A percentile compares a stretch with the other conserved stretches of the same genome.
phyloP scores from a whole-genome alignment of 2,329 filamentous ascomycete species.

The Elsinoe fawcettii region DNA sequence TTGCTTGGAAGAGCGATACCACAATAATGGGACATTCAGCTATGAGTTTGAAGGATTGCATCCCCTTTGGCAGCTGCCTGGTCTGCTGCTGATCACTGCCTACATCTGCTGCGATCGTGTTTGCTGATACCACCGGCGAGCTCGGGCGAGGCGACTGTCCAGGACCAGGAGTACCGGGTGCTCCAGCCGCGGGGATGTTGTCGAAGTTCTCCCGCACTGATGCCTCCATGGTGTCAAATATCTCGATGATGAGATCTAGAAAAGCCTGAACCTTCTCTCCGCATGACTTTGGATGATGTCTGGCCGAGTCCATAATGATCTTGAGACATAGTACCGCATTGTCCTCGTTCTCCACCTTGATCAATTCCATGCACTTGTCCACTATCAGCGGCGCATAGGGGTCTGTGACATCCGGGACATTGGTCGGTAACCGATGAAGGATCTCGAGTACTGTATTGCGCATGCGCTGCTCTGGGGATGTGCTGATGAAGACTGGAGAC shows the following conservation, averaged over 20 bases:
- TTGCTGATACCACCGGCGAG: conserved; percentile 75
- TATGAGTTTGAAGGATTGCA: conserved; percentile 98
- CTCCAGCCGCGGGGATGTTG: conserved; percentile 51
- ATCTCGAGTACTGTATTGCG: conserved; percentile 93
- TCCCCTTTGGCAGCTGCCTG: conserved; percentile 77
- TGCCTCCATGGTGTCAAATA: conserved; percentile 90
- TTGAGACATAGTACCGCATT: conserved; percentile 98
- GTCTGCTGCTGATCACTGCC: conserved; percentile 75
- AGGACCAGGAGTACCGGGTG: conserved; percentile 56
- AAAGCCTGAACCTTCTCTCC: conserved; percentile 80
- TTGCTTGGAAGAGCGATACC: conserved; percentile 93
- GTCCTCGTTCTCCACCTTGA: conserved; percentile 91
- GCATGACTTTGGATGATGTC: conserved; percentile 75
- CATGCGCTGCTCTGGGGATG: conserved; percentile 85
- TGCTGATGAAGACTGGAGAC: conserved; percentile 83
- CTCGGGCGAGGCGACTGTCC: conserved; percentile 85
- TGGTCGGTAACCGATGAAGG: conserved; percentile 73
- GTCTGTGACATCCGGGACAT: conserved; percentile 72
- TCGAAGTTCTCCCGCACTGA: conserved; percentile 95
- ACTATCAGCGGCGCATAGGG: conserved; percentile 82
- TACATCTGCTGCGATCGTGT: conserved; percentile 53
- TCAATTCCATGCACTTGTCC: conserved; percentile 79
- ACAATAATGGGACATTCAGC: conserved; percentile 98
- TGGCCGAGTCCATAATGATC: conserved; percentile 92
- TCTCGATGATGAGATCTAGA: conserved; percentile 82